phyloP scores from a whole-genome alignment of 208 protist species.

The Leishmania guyanensis region DNA sequence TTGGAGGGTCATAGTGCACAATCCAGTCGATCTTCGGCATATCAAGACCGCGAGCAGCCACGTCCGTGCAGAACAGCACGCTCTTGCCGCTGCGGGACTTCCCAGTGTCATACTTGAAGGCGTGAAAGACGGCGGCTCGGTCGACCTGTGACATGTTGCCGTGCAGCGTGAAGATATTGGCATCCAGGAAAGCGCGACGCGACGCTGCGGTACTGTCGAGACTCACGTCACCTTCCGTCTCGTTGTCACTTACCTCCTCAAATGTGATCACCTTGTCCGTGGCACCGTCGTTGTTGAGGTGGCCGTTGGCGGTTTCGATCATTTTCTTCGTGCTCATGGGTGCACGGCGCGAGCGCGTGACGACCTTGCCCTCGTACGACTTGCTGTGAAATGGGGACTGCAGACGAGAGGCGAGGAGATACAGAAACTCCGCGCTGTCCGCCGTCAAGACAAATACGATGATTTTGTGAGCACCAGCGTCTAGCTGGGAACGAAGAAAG shows the following conservation, averaged over 20 bases:
- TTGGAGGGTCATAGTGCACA: constrained; percentile 97
- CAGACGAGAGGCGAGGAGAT: constrained; percentile 91
- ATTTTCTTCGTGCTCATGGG: constrained; percentile 52
- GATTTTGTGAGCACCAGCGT: constrained; percentile 94
- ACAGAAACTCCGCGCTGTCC: constrained; percentile 97
- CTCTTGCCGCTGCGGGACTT: constrained; percentile 57
- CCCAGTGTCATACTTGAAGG: constrained; percentile 71
- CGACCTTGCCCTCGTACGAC: constrained; percentile 34
- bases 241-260: constrained; percentile 92
- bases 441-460: constrained; percentile 98
- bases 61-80: constrained; percentile 96
- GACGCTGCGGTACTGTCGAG: constrained; percentile 11
- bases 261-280: constrained; percentile 61
- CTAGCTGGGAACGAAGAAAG: constrained; percentile 86
- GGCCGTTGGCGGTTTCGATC: constrained; percentile 56
- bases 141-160: constrained; percentile 95
- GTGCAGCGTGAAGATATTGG: constrained; percentile 93
- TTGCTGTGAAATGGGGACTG: constrained; percentile 61
- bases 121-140: constrained; percentile 89
- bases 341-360: constrained; percentile 27
- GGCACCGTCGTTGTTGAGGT: constrained; percentile 32
- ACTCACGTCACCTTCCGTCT: constrained; percentile 10
- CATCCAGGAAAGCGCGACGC: constrained; percentile 70
- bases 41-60: constrained; percentile 95
- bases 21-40: constrained; percentile 97